Conservation (phyloP, 2,329 filamentous ascomycete genomes). For the Pleomassaria siparia region DNA sequence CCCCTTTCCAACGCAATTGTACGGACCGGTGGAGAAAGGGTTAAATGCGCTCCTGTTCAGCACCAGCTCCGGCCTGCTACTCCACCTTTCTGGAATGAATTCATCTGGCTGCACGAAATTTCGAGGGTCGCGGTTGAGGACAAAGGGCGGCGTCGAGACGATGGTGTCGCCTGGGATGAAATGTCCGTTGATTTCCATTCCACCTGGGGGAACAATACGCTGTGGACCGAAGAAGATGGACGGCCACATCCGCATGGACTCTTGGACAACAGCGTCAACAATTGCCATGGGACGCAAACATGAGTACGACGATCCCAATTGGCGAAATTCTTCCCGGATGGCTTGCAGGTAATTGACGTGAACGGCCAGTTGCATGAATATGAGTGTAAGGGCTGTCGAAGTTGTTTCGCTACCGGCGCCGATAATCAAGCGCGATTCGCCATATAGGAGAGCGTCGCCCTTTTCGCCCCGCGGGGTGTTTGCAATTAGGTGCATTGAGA, state of each 20-base stretch:
- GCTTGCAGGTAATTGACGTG: slow-evolving; percentile 19
- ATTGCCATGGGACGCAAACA: slow-evolving; percentile 16
- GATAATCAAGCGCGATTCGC: slow-evolving; percentile 35
- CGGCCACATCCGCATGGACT: slow-evolving; percentile 31
- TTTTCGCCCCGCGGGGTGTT: slow-evolving; percentile 15
- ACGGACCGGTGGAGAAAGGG: slow-evolving; percentile 64
- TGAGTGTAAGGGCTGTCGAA: slow-evolving; percentile 54
- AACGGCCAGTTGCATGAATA: slow-evolving; percentile 42
- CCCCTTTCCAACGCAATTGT: slow-evolving; percentile 69
- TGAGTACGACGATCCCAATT: slow-evolving; percentile 8
- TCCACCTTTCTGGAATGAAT: slow-evolving; percentile 14
- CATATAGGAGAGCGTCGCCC: slow-evolving; percentile 24
- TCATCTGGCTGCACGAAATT: slow-evolving; percentile 3
- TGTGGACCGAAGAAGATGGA: slow-evolving; percentile 28
- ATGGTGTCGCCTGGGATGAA: slow-evolving; percentile 33
- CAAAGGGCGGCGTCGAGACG: slow-evolving; percentile 12
- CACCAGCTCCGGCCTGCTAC: slow-evolving; percentile 3
- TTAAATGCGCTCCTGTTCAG: slow-evolving; percentile 60
- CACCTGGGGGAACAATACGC: slow-evolving; percentile 32
- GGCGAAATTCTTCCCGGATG: slow-evolving; percentile 24
- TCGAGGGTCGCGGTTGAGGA: slow-evolving; percentile 6
- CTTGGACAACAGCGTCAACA: slow-evolving; percentile 37
- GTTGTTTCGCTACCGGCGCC: slow-evolving; percentile 50
- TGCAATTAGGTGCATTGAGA: slow-evolving; percentile 26
- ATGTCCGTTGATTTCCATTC: slow-evolving; percentile 21